Evolutionary conservation across 768 basidiomycete species (phyloP).

Genomic region (Chalciporus chontae): DNA sequence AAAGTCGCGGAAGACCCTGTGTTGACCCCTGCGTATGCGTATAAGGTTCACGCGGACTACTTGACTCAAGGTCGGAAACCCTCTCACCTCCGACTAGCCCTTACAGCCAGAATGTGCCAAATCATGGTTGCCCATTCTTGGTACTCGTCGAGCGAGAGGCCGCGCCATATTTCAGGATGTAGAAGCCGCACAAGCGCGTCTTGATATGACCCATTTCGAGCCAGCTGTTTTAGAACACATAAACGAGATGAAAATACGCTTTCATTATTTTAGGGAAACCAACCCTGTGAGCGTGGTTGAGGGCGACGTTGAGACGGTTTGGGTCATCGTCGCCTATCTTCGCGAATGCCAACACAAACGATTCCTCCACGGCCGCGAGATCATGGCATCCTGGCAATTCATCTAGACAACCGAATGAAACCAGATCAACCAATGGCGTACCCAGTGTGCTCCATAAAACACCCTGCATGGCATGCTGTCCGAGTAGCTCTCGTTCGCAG

Average conservation of each 20-base stretch:
- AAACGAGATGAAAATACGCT: conserved; percentile 5
- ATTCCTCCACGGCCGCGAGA: conserved; percentile 64
- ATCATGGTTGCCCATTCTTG: conserved; percentile 70
- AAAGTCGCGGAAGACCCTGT: conserved; percentile 61
- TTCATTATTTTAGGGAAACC: conserved; percentile 12
- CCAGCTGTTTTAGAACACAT: conserved; percentile 42
- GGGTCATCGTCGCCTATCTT: conserved; percentile 56
- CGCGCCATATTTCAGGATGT: conserved; percentile 67
- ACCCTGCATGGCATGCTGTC: conserved; percentile 71
- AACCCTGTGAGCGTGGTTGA: conserved; percentile 72
- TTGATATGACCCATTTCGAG: conserved; percentile 65
- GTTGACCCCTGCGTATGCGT: conserved; percentile 48
- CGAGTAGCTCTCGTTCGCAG: conserved; percentile 60
- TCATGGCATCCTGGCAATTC: conserved; percentile 54
- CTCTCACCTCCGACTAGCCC: conserved; percentile 64
- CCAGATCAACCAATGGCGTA: conserved; percentile 24
- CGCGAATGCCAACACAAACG: conserved; percentile 65
- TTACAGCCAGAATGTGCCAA: conserved; percentile 72
- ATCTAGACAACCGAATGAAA: conserved; percentile 10
- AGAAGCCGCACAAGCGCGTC: conserved; percentile 60
- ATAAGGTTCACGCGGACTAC: conserved; percentile 2
- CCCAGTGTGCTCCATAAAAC: conserved; percentile 70
- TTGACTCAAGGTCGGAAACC: conserved; percentile 4
- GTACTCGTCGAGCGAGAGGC: conserved; percentile 62
- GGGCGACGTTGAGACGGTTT: conserved; percentile 52